Conservation (phyloP, 106 monocot species). For the Apostasia ramifera region DNA sequence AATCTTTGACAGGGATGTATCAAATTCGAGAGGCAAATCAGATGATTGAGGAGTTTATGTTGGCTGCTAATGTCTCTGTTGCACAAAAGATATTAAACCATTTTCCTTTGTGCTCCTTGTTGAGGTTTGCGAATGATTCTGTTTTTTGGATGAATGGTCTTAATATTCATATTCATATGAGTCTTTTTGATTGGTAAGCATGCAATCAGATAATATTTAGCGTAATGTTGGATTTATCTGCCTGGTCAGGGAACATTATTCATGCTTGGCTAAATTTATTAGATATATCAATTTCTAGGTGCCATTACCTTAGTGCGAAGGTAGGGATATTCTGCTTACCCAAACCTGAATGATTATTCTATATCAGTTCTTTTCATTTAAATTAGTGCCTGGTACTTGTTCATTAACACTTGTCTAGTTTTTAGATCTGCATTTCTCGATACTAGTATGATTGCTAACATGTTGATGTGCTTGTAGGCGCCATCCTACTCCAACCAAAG, state of each 20-base stretch:
- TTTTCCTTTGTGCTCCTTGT: slow-evolving; percentile 77
- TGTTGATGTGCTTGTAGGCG: slow-evolving; percentile 46
- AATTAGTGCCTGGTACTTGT: neutral
- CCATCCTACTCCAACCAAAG: slow-evolving; percentile 91
- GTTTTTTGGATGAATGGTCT: too few species aligned
- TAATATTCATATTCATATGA: too few species aligned
- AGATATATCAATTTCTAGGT: too few species aligned
- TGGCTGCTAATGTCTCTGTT: slow-evolving; percentile 96
- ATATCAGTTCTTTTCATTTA: neutral
- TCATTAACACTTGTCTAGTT: neutral
- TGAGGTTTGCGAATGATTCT: slow-evolving; percentile 41
- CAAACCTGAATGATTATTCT: neutral
- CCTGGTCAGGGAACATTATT: too few species aligned
- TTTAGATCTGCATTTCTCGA: neutral
- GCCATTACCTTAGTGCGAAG: too few species aligned
- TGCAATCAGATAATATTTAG: too few species aligned
- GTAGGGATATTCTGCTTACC: neutral
- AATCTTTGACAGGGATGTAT: slow-evolving; percentile 68
- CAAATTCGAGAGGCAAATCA: slow-evolving; percentile 99
- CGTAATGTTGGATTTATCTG: too few species aligned
- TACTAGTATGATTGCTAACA: neutral
- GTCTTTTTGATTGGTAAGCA: too few species aligned
- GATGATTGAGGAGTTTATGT: slow-evolving; percentile 99
- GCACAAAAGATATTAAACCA: slow-evolving; percentile 94
- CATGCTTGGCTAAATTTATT: too few species aligned